Base-by-base conservation (phyloP, 305 asterid species). In the Fraxinus ornus region DNA sequence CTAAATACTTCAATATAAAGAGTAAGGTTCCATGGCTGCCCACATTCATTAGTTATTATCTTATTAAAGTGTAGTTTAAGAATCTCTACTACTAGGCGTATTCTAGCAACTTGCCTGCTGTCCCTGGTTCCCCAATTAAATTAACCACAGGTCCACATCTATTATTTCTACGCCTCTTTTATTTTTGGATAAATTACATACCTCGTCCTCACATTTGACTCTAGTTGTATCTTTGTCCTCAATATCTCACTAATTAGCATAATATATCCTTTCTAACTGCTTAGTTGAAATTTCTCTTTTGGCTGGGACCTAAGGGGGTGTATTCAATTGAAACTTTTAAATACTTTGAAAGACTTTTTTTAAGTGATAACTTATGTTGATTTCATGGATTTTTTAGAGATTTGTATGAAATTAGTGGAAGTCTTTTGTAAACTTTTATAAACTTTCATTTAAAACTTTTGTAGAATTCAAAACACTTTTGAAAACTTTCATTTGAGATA, bases 61-160 rank as follows among this genome's bases (percentile, higher is more conserved):
- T 66, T 62, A 83, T 74, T 75, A 79, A 79, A 75, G 86, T 75
- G 78, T 41, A 62, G 79, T 79, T 52, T 83, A 62, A 83, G 80
- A 71, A 75, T 83, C 77, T 74, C 78, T 74, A 64, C 57, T 19
- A 32, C 35, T 10, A 36, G 81, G 87, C 83, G 88, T 87, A 86
- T 85, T 75, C 77, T 85, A 89, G 86, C 86, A 83, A 32, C 52
- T 1, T 64, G 78, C 79, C 83, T 76, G 60, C 74, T 74, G 4
- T 52, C 24, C 22, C 17, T 44, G 55, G 55, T 44, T 44, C 44
- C 76, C 85, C 83, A 80, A 55, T 81, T 81, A 81, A 85, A n/a
- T 55, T 19, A 19, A 55, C 66, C n/a, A 44, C 55, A 44, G 55
- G 55, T 12, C 55, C 55, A 19, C 78, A 21, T 30, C 57, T 80